Evolutionary conservation across 441 rosid genomes (phyloP).

Genomic region (Viola pubescens): DNA sequence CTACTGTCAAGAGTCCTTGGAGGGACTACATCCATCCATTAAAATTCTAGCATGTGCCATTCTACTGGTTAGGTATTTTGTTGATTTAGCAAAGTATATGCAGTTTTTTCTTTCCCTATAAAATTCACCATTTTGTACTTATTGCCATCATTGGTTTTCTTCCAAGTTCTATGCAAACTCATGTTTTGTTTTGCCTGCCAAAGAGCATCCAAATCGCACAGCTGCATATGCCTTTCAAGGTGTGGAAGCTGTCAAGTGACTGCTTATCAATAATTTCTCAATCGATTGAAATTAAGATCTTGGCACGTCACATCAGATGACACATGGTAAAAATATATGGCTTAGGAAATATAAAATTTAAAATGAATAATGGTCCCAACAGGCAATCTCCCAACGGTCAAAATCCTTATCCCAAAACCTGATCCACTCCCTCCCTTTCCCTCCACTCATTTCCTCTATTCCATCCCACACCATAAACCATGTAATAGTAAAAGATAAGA

Average conservation of each 20-base stretch:
- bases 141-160: no score
- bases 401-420: conserved; percentile 73
- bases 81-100: no score
- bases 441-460: conserved; percentile 56
- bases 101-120: no score
- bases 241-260: conserved; percentile 3
- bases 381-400: conserved; percentile 31
- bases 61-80: no score
- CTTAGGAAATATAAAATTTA: neutral
- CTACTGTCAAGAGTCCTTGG: neutral
- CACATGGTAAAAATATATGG: no score
- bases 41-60: no score
- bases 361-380: conserved; percentile 10
- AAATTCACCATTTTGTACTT: no score
- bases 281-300: conserved; percentile 4
- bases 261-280: neutral
- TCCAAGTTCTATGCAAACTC: no score
- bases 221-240: conserved; percentile 19
- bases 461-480: conserved; percentile 21
- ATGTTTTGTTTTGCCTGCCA: neutral
- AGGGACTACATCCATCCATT: no score
- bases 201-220: conserved; percentile 11
- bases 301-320: conserved; percentile 23
- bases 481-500: conserved; percentile 28
- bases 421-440: conserved; percentile 39